These are phyloP conservation scores for Cajanus cajan DNA, from an alignment of 306 rosid species.

Conservation along the genomic window DNA sequence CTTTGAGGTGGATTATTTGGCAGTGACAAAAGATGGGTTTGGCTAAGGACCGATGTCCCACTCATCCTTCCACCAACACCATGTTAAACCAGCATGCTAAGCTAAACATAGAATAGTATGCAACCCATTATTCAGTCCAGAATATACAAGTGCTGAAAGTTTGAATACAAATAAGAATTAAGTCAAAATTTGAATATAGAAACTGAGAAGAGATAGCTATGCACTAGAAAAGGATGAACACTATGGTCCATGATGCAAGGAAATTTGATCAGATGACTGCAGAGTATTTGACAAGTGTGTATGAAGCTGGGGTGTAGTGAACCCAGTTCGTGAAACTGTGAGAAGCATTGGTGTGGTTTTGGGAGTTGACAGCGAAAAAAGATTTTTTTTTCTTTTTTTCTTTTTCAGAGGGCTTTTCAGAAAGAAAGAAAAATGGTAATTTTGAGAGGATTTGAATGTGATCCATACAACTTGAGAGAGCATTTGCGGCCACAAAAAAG, in stretches of 20 bases:
- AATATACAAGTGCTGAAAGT: not conserved
- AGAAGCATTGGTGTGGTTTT: conserved; percentile 21
- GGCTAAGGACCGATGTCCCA: conserved; percentile 76
- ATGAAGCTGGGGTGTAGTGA: not conserved
- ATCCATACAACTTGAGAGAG: too few relatives aligned
- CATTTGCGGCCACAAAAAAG: too few relatives aligned
- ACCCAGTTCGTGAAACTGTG: not conserved
- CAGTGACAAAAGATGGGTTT: conserved; percentile 48
- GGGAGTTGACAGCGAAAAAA: conserved; percentile 25
- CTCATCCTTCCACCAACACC: conserved; percentile 62
- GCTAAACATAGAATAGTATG: not conserved
- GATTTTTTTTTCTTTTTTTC: not conserved
- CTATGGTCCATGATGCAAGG: conserved; percentile 3
- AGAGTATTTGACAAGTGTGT: not conserved
- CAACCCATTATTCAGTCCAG: conserved; percentile 8
- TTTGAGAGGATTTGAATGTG: conserved; percentile 43
- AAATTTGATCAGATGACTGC: conserved; percentile 13
- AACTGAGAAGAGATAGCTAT: conserved; percentile 27
- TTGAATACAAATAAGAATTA: conserved; percentile 24
- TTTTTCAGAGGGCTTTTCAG: not conserved
- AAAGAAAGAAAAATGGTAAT: not conserved
- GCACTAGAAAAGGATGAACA: conserved; percentile 27
- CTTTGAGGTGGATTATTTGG: conserved; percentile 42
- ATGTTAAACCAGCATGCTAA: conserved; percentile 37
- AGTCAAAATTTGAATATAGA: conserved; percentile 3